Base-by-base conservation (phyloP, 140 eudicot species). In the Senecio squalidus region DNA sequence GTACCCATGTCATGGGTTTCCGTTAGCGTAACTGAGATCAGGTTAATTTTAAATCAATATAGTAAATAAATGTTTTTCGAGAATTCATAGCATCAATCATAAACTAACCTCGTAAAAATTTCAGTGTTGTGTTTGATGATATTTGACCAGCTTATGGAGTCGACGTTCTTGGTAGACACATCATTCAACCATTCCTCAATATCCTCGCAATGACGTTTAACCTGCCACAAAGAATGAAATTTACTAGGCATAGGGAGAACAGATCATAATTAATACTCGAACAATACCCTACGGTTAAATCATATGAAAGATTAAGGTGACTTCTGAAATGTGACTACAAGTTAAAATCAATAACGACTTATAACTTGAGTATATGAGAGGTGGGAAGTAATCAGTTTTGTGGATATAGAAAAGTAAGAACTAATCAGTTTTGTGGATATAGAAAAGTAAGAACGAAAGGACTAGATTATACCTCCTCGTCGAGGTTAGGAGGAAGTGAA, bases 171-270 rank as follows among this genome's bases (percentile, higher is more conserved):
- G 69, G 72, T 68, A 66, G 47, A 58, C 46, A 56, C 58, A 10
- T 56, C 75, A 36, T 49, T 58, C 28, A 81, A 68, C 92, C 92
- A 84, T 49, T 65, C 50, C 73, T 84, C 82, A 29, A 72, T 74
- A 58, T 59, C 66, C 48, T 69, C 9, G 8, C 88, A 82, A 72
- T 84, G 85, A 26, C 48, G 27, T 27, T 68, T 30, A 27, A 89
- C 78, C 95, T 89, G 76, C 73, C 73, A 50, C 72, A 41, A 26
- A 25, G 51, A 69, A 50, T 3, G 44, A 47, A 52, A 58, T 38
- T n/a, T n/a, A n/a, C n/a, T n/a, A n/a, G n/a, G n/a, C n/a, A n/a
- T n/a, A n/a, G n/a, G n/a, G n/a, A n/a, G n/a, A n/a, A n/a, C n/a
- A n/a, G n/a, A n/a, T n/a, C n/a, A n/a, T n/a, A n/a, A n/a, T n/a